phyloP scores from a whole-genome alignment of 2,329 filamentous ascomycete genomes.

The Arthrobotrys conoides region DNA sequence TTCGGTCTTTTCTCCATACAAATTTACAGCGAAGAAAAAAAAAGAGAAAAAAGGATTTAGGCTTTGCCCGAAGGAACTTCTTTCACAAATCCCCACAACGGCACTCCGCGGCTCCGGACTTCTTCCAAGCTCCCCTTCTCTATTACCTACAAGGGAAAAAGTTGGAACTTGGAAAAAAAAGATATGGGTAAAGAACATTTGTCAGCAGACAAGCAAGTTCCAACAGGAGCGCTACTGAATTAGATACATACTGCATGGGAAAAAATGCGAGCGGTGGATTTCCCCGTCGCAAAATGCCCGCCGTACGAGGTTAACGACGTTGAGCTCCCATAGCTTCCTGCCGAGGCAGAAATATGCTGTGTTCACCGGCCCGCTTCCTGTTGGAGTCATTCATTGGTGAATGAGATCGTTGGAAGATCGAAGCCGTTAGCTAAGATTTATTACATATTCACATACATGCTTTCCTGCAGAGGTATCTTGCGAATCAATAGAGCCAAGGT shows the following conservation, averaged over 20 bases:
- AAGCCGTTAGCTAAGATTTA: conserved; percentile 23
- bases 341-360: conserved; percentile 23
- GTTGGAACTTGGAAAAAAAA: background rate
- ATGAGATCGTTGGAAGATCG: conserved; percentile 1
- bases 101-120: conserved; percentile 30
- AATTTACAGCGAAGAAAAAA: background rate
- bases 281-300: conserved; percentile 30
- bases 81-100: conserved; percentile 19
- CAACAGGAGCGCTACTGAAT: background rate
- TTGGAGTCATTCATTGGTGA: conserved; percentile 21
- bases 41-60: background rate
- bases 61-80: conserved; percentile 18
- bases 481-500: background rate
- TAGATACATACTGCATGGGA: background rate
- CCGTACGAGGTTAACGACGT: background rate
- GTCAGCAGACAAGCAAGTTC: conserved; percentile 19
- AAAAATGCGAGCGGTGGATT: conserved; percentile 33
- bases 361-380: conserved; percentile 9
- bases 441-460: background rate
- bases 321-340: conserved; percentile 3
- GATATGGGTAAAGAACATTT: background rate
- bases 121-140: background rate
- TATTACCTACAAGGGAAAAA: background rate
- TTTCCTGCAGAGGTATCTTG: background rate
- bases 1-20: background rate